Conservation (phyloP, 768 basidiomycete genomes). For the Strobilomyces confusus region DNA sequence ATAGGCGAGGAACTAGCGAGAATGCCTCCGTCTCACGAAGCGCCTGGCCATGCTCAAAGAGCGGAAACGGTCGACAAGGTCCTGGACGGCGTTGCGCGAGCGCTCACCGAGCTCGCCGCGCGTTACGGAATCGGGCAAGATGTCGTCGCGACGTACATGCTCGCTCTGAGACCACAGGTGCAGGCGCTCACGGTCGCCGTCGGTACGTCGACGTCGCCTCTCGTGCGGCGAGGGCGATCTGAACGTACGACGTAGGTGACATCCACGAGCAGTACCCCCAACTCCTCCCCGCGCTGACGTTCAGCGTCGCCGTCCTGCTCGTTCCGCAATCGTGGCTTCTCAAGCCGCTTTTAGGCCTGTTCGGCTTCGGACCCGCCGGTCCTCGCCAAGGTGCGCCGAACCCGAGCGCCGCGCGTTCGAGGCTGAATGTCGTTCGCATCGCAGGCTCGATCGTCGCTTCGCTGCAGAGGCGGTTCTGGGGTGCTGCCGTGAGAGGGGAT, state of each 20-base stretch:
- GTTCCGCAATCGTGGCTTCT: slow-evolving; percentile 15
- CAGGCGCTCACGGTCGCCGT: slow-evolving; percentile 2
- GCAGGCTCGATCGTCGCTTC: slow-evolving; percentile 12
- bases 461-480: slow-evolving; percentile 5
- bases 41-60: not conserved
- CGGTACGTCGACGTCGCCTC: not conserved
- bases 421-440: not conserved
- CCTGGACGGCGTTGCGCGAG: not conserved
- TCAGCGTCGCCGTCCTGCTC: slow-evolving; percentile 6
- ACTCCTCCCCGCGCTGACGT: not conserved
- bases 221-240: not conserved
- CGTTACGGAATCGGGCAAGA: not conserved
- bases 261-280: slow-evolving; percentile 7
- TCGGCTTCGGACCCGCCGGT: slow-evolving; percentile 15
- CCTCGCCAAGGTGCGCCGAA: slow-evolving; percentile 8
- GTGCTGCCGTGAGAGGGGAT: not conserved
- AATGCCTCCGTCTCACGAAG: not conserved
- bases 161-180: not conserved
- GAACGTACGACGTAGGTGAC: slow-evolving; percentile 6
- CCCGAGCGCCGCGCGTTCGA: rapidly evolving
- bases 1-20: not conserved
- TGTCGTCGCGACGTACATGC: not conserved
- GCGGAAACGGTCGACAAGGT: not conserved
- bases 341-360: slow-evolving; percentile 1
- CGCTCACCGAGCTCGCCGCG: not conserved